These are phyloP conservation scores for Apiospora pterosperma DNA, from an alignment of 2,329 filamentous ascomycete genomes.

Conservation along the genomic window DNA sequence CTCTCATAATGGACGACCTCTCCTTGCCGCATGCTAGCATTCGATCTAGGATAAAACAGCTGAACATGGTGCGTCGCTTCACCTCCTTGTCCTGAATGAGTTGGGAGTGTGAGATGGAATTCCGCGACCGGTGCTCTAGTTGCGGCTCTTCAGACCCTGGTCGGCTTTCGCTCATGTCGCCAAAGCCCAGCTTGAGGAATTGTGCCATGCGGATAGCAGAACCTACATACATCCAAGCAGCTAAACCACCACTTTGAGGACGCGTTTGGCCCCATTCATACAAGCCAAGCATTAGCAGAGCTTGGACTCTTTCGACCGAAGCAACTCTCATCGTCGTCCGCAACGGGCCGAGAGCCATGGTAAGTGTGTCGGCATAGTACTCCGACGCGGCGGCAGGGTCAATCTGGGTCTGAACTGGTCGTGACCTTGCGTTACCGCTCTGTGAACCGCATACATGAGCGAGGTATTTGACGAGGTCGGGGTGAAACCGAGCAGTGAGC, in stretches of 20 bases:
- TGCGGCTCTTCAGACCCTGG: background rate
- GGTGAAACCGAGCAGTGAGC: slow-evolving; percentile 66
- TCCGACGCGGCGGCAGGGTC: slow-evolving; percentile 58
- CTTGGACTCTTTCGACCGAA: slow-evolving; percentile 62
- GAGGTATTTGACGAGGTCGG: slow-evolving; percentile 54
- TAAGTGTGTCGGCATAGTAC: slow-evolving; percentile 60
- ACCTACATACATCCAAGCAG: slow-evolving; percentile 65
- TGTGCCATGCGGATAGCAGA: slow-evolving; percentile 63
- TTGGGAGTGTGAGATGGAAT: slow-evolving; percentile 18
- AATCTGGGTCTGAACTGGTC: slow-evolving; percentile 29
- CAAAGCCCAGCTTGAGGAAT: slow-evolving; percentile 57
- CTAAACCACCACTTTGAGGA: slow-evolving; percentile 45
- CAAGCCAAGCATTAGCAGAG: slow-evolving; percentile 66
- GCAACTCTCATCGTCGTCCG: slow-evolving; percentile 46
- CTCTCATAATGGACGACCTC: slow-evolving; percentile 55
- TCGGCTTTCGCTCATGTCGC: slow-evolving; percentile 36
- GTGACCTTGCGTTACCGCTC: slow-evolving; percentile 29
- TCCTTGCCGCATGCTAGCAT: slow-evolving; percentile 64
- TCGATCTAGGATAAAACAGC: slow-evolving; percentile 69
- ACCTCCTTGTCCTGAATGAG: slow-evolving; percentile 59
- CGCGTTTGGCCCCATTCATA: slow-evolving; percentile 68
- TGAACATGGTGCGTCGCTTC: slow-evolving; percentile 68
- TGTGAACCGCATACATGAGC: slow-evolving; percentile 35
- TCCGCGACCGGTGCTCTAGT: slow-evolving; percentile 16
- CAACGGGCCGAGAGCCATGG: slow-evolving; percentile 44